phyloP scores from a whole-genome alignment of 1,139 yeast genomes.

The Protomyces inouyei region DNA sequence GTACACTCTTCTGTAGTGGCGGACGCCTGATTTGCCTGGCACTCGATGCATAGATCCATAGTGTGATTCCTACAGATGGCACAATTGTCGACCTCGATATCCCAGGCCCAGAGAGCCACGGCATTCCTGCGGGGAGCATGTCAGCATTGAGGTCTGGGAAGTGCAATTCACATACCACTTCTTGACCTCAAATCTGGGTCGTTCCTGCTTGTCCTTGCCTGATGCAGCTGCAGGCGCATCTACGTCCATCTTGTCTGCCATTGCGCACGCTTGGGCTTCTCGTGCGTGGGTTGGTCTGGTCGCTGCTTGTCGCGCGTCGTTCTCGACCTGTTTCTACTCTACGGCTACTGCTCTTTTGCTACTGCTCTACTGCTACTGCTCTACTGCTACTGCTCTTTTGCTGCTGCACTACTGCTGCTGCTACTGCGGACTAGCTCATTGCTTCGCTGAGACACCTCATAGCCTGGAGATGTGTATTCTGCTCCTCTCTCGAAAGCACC shows the following conservation, averaged over 20 bases:
- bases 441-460: no score
- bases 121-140: slow-evolving; percentile 70
- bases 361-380: not conserved
- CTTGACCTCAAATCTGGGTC: slow-evolving; percentile 59
- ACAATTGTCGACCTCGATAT: slow-evolving; percentile 90
- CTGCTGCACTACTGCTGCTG: not conserved
- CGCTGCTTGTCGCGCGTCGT: not conserved
- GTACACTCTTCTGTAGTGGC: slow-evolving; percentile 73
- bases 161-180: slow-evolving; percentile 39
- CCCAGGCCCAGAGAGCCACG: slow-evolving; percentile 99
- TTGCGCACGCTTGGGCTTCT: slow-evolving; percentile 15
- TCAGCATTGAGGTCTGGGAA: not conserved
- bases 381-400: not conserved
- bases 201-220: slow-evolving; percentile 30
- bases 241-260: slow-evolving; percentile 40
- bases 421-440: no score
- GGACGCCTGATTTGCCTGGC: slow-evolving; percentile 75
- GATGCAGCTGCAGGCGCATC: slow-evolving; percentile 33
- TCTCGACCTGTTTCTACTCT: not conserved
- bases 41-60: slow-evolving; percentile 98
- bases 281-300: not conserved
- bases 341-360: not conserved
- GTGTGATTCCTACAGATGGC: slow-evolving; percentile 97
- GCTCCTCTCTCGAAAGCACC: slow-evolving; percentile 29
- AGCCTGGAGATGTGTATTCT: slow-evolving; percentile 29